Conservation (phyloP, 163 green algal species). For the Chloroidium sp. region DNA sequence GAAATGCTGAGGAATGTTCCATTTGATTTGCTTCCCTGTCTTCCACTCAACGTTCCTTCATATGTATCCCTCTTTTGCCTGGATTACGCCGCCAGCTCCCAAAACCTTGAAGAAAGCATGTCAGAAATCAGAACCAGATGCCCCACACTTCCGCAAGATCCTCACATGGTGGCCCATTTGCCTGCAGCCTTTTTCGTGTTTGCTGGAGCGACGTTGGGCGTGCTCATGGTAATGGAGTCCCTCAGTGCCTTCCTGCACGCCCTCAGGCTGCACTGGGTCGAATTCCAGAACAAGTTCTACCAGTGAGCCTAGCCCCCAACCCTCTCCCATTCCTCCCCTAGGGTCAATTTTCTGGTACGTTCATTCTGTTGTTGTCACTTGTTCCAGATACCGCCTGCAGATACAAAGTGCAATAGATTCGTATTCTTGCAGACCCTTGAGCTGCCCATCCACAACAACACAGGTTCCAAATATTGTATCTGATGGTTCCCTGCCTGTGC, state of each 20-base stretch:
- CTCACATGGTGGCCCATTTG: not conserved
- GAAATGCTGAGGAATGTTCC: no score
- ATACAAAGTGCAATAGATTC: not conserved
- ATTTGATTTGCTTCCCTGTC: no score
- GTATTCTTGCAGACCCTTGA: not conserved
- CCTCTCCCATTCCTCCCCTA: not conserved
- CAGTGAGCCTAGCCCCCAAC: not conserved
- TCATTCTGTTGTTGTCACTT: not conserved
- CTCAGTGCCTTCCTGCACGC: constrained; percentile 97
- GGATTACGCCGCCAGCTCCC: no score
- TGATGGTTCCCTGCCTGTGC: not conserved
- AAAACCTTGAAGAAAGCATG: no score
- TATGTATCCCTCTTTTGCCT: no score
- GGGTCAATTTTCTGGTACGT: not conserved
- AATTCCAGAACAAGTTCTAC: constrained; percentile 81
- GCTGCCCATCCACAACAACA: not conserved
- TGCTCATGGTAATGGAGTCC: constrained; percentile 98
- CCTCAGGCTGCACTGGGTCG: constrained; percentile 84
- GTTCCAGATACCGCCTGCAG: not conserved
- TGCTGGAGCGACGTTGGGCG: constrained; percentile 79
- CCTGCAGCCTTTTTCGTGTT: constrained; percentile 85
- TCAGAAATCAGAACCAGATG: no score
- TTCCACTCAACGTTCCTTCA: no score
- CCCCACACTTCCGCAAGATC: not conserved
- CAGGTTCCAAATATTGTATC: not conserved